Evolutionary conservation across 23 red algal species (phyloP).

Genomic region (Pyropia haitanensis): DNA sequence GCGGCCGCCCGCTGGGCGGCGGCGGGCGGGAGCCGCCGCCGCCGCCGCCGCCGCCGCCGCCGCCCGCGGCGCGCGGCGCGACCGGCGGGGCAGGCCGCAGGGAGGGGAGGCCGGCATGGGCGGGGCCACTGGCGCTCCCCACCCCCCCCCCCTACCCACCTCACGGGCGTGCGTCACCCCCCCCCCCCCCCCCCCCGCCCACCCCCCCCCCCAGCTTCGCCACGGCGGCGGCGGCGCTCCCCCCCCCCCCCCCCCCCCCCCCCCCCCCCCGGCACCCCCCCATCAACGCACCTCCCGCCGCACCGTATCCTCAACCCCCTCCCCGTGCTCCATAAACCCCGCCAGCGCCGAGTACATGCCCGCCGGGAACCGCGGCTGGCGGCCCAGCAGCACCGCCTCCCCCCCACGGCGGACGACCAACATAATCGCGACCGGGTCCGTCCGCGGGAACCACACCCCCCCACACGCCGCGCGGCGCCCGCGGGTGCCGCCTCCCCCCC

Average conservation of each 20-base stretch:
- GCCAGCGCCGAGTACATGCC: conserved; percentile 62
- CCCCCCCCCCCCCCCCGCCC: too few species aligned
- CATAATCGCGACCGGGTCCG: conserved; percentile 74
- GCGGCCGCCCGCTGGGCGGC: too few species aligned
- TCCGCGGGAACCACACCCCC: conserved; percentile 73
- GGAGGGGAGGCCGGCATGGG: too few species aligned
- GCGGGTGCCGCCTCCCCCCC: background rate
- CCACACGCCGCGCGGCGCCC: conserved; percentile 1
- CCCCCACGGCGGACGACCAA: conserved; percentile 24
- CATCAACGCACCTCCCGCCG: conserved; percentile 27
- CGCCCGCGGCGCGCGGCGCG: too few species aligned
- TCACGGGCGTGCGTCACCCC: too few species aligned
- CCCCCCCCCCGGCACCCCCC: background rate
- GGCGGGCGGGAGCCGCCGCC: too few species aligned
- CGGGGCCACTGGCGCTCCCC: too few species aligned
- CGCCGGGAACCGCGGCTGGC: conserved; percentile 34
- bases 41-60: too few species aligned
- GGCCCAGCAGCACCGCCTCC: conserved; percentile 41
- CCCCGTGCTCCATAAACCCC: conserved; percentile 88
- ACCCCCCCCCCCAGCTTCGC: too few species aligned
- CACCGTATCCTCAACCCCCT: conserved; percentile 75
- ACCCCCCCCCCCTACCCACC: too few species aligned
- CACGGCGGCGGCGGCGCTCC: too few species aligned
- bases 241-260: background rate
- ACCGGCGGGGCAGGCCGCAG: too few species aligned